Base-by-base conservation (phyloP, 345 rosid species). In the Isatis tinctoria region DNA sequence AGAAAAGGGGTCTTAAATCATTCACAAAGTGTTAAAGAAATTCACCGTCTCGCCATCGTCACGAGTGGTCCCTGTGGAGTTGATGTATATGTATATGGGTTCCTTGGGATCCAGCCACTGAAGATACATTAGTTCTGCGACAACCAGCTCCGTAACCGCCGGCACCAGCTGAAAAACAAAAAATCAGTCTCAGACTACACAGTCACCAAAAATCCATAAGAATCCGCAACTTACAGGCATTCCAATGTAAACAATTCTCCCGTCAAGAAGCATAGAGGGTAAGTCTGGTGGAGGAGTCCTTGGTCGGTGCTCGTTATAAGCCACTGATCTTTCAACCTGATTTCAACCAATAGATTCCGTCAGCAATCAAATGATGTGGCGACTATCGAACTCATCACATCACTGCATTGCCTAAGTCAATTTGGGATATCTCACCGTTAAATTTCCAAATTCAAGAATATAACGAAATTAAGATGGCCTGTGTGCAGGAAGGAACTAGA, bases 31-130 rank as follows among this genome's bases (percentile, higher is more conserved):
- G 5, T 47, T 28, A 27, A 5, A 8, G 28, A 67, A 74, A 62
- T 87, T 86, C 78, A 94, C 97, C 24, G 88, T 78, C 87, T 88
- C 92, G 65, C 96, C 96, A 61, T 91, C 98, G 72, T 88, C 96
- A 79, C 90, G 90, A 65, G 96, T 82, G 2, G 97, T 91, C 76
- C 98, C 98, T 0, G 97, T 90, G 37, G 97, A 94, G 74, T 90
- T 91, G 66, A 94, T 85, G 75, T 90, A 91, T 61, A 91, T 44
- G 69, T 87, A 88, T 2, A 94, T 88, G 0, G 97, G 98, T 71
- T 69, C 82, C 60, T 87, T 85, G 4, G 90, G 87, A 82, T 90
- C 93, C 79, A 62, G 61, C 89, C 89, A 89, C 71, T 90, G 95
- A 81, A 94, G 85, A 82, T 87, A 90, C 92, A 94, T 85, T 52